These are phyloP conservation scores for Candida jianshihensis DNA, from an alignment of 805 yeast species.

Conservation along the genomic window DNA sequence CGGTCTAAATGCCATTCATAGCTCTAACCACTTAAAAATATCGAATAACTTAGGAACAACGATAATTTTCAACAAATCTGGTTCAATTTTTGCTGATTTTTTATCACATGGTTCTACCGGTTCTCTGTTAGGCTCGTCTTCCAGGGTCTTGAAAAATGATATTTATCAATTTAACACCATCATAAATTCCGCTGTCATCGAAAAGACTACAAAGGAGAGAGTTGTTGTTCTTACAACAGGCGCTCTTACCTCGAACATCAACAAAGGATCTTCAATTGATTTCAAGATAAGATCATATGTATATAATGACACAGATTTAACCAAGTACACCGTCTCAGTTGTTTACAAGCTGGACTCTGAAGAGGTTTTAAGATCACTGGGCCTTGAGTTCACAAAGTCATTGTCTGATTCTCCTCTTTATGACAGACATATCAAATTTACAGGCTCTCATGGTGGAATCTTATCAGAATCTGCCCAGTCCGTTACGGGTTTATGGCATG, in stretches of 20 bases:
- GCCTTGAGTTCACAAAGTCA: neutral
- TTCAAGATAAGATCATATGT: conserved; percentile 6
- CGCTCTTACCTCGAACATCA: neutral
- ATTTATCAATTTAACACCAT: neutral
- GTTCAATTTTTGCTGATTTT: too few relatives aligned
- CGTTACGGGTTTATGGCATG: neutral
- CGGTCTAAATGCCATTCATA: too few relatives aligned
- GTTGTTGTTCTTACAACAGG: neutral
- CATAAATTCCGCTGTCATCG: neutral
- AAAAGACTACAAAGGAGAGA: neutral
- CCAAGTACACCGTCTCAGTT: conserved; percentile 2
- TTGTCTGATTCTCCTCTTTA: neutral
- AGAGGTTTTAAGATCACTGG: neutral
- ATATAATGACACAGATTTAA: neutral
- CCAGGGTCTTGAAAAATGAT: too few relatives aligned
- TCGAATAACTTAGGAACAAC: too few relatives aligned
- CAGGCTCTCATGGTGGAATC: neutral
- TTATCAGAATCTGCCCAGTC: neutral
- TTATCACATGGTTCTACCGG: too few relatives aligned
- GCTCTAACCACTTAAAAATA: too few relatives aligned
- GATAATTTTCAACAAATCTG: too few relatives aligned
- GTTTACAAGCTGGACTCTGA: conserved; percentile 1
- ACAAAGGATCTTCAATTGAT: neutral
- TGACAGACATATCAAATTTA: conserved; percentile 1
- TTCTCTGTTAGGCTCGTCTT: too few relatives aligned